Conservation (phyloP, 805 yeast species). For the Komagataella pseudopastoris region DNA sequence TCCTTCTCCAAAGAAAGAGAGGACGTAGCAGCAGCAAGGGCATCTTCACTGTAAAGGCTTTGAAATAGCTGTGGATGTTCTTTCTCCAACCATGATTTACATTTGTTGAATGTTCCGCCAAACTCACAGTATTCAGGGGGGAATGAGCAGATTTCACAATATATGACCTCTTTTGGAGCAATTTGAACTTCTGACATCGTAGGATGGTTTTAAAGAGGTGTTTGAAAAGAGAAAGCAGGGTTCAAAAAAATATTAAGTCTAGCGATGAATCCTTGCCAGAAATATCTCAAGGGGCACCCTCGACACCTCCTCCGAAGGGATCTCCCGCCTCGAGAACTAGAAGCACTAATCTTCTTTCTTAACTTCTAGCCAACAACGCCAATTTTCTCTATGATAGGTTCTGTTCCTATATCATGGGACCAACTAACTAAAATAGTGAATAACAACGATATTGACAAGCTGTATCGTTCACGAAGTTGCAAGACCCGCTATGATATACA, state of each 20-base stretch:
- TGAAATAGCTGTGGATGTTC: conserved; percentile 42
- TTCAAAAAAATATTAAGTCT: neutral
- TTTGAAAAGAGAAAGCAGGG: neutral
- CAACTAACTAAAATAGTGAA: conserved; percentile 23
- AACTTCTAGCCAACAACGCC: neutral
- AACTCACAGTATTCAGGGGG: conserved; percentile 95
- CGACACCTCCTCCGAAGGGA: neutral
- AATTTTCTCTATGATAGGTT: neutral
- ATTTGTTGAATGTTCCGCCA: conserved; percentile 66
- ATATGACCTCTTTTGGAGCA: conserved; percentile 27
- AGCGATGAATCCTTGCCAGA: neutral
- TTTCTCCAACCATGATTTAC: conserved; percentile 70
- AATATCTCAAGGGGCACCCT: neutral
- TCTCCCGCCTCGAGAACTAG: neutral
- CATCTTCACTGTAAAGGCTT: conserved; percentile 47
- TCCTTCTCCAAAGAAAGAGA: conserved; percentile 65
- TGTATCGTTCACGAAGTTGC: conserved; percentile 33
- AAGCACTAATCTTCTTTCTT: neutral
- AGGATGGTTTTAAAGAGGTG: neutral
- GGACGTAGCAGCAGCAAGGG: conserved; percentile 40
- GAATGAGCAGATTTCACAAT: conserved; percentile 69
- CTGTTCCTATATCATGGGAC: conserved; percentile 31
- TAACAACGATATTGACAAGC: conserved; percentile 27
- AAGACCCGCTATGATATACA: conserved; percentile 31
- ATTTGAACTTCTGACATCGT: conserved; percentile 1